Evolutionary conservation across 75 land plant genomes (phyloP).

Genomic region (Sequoiadendron giganteum): DNA sequence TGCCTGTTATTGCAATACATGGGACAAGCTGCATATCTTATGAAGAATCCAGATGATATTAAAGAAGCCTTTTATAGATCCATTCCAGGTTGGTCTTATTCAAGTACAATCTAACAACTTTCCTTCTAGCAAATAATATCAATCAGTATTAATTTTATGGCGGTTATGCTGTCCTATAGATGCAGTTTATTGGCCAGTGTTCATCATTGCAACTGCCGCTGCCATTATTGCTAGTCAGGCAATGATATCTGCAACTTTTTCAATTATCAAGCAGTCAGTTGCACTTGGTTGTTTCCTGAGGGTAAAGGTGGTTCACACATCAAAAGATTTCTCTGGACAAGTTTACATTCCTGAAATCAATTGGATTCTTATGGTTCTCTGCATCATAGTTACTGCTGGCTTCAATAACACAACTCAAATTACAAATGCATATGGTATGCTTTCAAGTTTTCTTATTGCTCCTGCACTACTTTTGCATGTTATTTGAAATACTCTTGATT

Average conservation of each 20-base stretch:
- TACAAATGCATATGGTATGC: conserved; percentile 45
- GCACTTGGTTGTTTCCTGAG: conserved; percentile 43
- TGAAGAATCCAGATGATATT: conserved; percentile 7
- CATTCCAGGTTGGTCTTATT: conserved; percentile 17
- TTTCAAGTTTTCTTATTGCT: background rate
- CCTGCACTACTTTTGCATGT: background rate
- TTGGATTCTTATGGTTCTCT: conserved; percentile 33
- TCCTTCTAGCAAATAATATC: background rate
- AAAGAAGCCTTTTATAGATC: conserved; percentile 21
- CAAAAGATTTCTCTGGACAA: conserved; percentile 24
- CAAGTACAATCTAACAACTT: background rate
- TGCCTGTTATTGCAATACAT: conserved; percentile 83
- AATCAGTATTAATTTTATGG: background rate
- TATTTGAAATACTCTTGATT: background rate
- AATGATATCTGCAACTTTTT: conserved; percentile 40
- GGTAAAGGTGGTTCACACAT: conserved; percentile 39
- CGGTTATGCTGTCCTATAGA: conserved; percentile 10
- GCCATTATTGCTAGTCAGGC: conserved; percentile 47
- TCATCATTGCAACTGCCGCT: conserved; percentile 21
- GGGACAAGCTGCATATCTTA: conserved; percentile 51
- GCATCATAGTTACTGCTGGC: conserved; percentile 27
- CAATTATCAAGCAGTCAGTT: conserved; percentile 33
- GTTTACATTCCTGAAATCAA: conserved; percentile 44
- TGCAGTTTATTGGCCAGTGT: conserved; percentile 30
- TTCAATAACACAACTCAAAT: conserved; percentile 26